These are phyloP conservation scores for Camellia japonica DNA, from an alignment of 148 eudicot species.

Conservation along the genomic window DNA sequence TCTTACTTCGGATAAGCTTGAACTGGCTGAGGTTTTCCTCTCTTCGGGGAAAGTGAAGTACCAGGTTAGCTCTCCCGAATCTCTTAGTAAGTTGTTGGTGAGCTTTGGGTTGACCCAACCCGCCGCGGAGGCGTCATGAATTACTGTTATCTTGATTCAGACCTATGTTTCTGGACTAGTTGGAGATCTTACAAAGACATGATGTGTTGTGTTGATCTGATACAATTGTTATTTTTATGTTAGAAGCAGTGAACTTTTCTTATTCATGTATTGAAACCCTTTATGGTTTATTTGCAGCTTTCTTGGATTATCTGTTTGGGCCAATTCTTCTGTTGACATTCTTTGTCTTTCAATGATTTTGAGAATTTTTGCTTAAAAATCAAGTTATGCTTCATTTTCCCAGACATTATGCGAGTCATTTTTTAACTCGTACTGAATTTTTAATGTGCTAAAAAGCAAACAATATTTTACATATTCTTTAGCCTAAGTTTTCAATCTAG, in stretches of 20 bases:
- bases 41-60: constrained; percentile 83
- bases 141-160: background rate
- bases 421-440: too few species aligned
- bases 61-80: constrained; percentile 76
- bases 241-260: background rate
- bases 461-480: too few species aligned
- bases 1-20: constrained; percentile 90
- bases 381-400: too few species aligned
- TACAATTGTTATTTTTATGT: background rate
- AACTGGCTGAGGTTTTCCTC: constrained; percentile 75
- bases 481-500: too few species aligned
- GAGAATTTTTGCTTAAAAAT: too few species aligned
- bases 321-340: too few species aligned
- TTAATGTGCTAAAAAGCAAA: too few species aligned
- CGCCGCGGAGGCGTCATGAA: constrained; percentile 51
- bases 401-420: too few species aligned
- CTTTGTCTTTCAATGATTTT: too few species aligned
- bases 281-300: background rate
- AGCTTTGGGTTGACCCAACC: constrained; percentile 80
- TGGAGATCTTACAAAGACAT: too few species aligned
- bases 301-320: too few species aligned
- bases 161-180: background rate
- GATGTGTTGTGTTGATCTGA: too few species aligned
- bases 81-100: constrained; percentile 64
- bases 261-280: background rate